These are phyloP conservation scores for Hyphopichia wangnamkhiaoensis DNA, from an alignment of 1,139 yeast species.

Conservation along the genomic window DNA sequence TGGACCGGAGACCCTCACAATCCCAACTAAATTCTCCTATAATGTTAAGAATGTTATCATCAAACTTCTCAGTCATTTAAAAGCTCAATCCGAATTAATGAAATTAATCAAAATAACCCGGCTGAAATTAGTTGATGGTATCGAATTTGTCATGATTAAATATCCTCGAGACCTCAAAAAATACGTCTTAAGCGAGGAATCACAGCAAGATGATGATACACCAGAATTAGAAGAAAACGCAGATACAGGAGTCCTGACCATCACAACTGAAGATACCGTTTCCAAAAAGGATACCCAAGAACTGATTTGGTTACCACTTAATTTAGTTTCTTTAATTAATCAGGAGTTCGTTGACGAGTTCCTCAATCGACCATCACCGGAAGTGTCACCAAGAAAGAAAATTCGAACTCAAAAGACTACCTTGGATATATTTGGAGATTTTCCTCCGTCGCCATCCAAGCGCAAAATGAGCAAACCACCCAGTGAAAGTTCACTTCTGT, in stretches of 20 bases:
- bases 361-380: not conserved
- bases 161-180: conserved; percentile 5
- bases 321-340: conserved; percentile 11
- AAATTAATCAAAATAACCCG: conserved; percentile 5
- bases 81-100: conserved; percentile 1
- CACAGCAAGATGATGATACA: too few relatives aligned
- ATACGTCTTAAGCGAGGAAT: too few relatives aligned
- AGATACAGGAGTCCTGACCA: too few relatives aligned
- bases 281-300: not conserved
- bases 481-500: too few relatives aligned
- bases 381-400: conserved; percentile 6
- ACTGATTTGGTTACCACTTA: conserved; percentile 17
- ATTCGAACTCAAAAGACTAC: conserved; percentile 11
- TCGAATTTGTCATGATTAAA: conserved; percentile 11
- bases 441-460: conserved; percentile 13
- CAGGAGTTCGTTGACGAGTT: conserved; percentile 10
- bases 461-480: not conserved
- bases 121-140: conserved; percentile 6
- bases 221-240: too few relatives aligned
- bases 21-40: conserved; percentile 6
- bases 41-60: conserved; percentile 8
- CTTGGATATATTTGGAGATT: conserved; percentile 10
- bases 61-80: conserved; percentile 7
- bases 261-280: conserved; percentile 3
- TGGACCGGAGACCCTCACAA: not conserved